Evolutionary conservation across 108 stramenopile species (phyloP).

Genomic region (Cyclotella cryptica): DNA sequence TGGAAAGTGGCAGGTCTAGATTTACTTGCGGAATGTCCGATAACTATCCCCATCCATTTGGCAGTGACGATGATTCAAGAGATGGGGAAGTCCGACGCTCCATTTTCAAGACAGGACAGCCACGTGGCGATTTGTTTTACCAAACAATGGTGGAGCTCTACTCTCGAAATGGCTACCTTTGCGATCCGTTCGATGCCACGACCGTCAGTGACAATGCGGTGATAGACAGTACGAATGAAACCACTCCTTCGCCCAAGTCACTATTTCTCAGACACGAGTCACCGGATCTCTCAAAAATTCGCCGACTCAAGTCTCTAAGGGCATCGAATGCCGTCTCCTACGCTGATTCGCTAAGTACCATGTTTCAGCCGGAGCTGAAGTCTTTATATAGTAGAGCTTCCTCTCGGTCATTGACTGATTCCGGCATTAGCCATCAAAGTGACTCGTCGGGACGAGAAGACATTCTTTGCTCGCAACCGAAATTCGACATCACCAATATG

Average conservation of each 20-base stretch:
- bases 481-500: neutral
- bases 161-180: neutral
- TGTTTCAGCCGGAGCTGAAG: slow-evolving; percentile 6
- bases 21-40: too few species aligned
- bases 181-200: neutral
- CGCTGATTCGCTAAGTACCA: neutral
- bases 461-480: neutral
- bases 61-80: too few species aligned
- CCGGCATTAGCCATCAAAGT: too few species aligned
- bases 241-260: neutral
- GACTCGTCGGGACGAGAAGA: too few species aligned
- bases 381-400: slow-evolving; percentile 4
- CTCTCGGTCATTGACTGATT: neutral
- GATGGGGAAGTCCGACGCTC: neutral
- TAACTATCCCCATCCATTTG: too few species aligned
- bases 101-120: neutral
- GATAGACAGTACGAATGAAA: neutral
- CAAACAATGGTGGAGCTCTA: slow-evolving; percentile 1
- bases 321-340: neutral
- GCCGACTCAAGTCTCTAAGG: neutral
- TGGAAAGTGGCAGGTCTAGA: slow-evolving; percentile 3
- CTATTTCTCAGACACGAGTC: neutral
- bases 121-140: neutral
- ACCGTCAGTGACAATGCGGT: neutral
- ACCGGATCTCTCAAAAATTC: neutral